Conservation (phyloP, 371 early-diverging fungal genomes). For the Mucor velutinosus region DNA sequence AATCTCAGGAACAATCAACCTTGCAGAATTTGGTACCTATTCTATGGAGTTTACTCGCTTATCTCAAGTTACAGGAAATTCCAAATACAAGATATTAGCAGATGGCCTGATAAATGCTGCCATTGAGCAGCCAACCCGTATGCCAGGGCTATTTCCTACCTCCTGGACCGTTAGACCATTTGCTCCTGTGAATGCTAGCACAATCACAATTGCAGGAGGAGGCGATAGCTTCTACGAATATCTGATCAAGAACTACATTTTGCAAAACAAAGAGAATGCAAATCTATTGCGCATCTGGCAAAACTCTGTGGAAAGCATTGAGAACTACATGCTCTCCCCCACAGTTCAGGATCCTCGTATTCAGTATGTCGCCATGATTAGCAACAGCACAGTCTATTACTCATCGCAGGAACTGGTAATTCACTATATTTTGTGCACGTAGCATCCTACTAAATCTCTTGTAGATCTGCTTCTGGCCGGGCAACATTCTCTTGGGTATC, state of each 20-base stretch:
- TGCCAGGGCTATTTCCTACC: slow-evolving; percentile 61
- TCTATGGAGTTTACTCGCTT: slow-evolving; percentile 84
- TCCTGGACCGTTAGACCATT: slow-evolving; percentile 32
- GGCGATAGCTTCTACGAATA: slow-evolving; percentile 93
- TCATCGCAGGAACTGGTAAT: slow-evolving; percentile 37
- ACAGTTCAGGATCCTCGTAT: slow-evolving; percentile 33
- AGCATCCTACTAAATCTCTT: background rate
- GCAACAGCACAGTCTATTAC: slow-evolving; percentile 18
- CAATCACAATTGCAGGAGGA: slow-evolving; percentile 54
- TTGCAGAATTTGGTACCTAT: slow-evolving; percentile 85
- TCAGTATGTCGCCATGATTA: slow-evolving; percentile 39
- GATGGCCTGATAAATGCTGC: slow-evolving; percentile 50
- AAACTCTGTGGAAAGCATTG: slow-evolving; percentile 41
- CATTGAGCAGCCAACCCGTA: slow-evolving; percentile 28
- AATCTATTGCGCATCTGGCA: slow-evolving; percentile 31
- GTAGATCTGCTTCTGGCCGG: slow-evolving; percentile 45
- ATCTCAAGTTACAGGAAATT: slow-evolving; percentile 67
- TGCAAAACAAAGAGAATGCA: slow-evolving; percentile 49
- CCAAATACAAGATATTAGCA: slow-evolving; percentile 55
- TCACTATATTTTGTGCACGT: background rate
- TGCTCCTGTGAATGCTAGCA: slow-evolving; percentile 27
- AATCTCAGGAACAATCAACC: slow-evolving; percentile 14
- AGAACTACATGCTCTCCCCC: slow-evolving; percentile 39
- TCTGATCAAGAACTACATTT: slow-evolving; percentile 68
- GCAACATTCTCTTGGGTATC: slow-evolving; percentile 38